Percentiles rank a stretch among this genome's conserved stretches.
These are phyloP conservation scores for Trypanosoma rangeli DNA, from an alignment of 208 protist genomes.

Conservation along the genomic window DNA sequence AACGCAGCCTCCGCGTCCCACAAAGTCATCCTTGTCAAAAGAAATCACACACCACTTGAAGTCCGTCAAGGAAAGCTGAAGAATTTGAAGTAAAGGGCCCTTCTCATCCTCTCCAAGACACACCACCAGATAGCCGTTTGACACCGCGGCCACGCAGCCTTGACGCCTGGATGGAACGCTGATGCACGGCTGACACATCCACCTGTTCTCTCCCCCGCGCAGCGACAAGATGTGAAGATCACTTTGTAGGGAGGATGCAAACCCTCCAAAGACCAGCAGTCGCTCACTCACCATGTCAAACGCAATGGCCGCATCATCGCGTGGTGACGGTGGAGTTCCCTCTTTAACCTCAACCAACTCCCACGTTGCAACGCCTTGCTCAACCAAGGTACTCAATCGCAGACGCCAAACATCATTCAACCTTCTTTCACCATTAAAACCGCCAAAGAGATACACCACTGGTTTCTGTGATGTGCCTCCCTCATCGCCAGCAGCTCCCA, in stretches of 20 bases:
- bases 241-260: slow-evolving; percentile 25
- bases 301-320: slow-evolving; percentile 44
- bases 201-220: slow-evolving; percentile 29
- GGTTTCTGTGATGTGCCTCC: slow-evolving; percentile 12
- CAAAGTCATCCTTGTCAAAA: slow-evolving; percentile 28
- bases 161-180: slow-evolving; percentile 26
- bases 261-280: slow-evolving; percentile 50
- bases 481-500: slow-evolving; percentile 15
- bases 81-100: slow-evolving; percentile 30
- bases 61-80: slow-evolving; percentile 38
- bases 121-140: slow-evolving; percentile 33
- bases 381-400: slow-evolving; percentile 26
- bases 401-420: slow-evolving; percentile 69
- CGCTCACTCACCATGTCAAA: slow-evolving; percentile 38
- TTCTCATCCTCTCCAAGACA: slow-evolving; percentile 38
- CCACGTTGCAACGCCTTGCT: slow-evolving; percentile 32
- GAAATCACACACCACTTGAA: slow-evolving; percentile 40
- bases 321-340: slow-evolving; percentile 32
- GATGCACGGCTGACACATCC: slow-evolving; percentile 30
- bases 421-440: slow-evolving; percentile 42
- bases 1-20: slow-evolving; percentile 29
- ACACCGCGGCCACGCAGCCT: slow-evolving; percentile 29
- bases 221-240: slow-evolving; percentile 42
- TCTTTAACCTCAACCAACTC: slow-evolving; percentile 27
- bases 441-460: slow-evolving; percentile 61